Percentiles rank a stretch among this genome's conserved stretches.
These are phyloP conservation scores for Desmodesmus armatus DNA, from an alignment of 139 green algal genomes.

Conservation along the genomic window DNA sequence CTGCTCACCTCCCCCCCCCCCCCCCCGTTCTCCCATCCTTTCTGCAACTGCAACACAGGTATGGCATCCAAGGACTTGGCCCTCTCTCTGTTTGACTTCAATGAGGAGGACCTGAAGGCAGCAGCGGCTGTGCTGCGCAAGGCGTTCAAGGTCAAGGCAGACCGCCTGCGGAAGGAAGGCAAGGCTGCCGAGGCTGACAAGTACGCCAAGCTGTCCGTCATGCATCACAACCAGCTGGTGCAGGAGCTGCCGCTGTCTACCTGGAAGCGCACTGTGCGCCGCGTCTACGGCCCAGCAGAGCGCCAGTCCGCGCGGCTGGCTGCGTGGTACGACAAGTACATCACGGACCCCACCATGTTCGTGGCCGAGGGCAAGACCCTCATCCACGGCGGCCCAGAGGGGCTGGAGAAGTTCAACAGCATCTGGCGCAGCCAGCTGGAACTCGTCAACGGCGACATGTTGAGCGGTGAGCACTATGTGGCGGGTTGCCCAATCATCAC, in stretches of 20 bases:
- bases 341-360: not conserved
- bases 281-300: slow-evolving; percentile 2
- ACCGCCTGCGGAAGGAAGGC: not conserved
- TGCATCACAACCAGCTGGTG: not conserved
- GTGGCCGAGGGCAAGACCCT: slow-evolving; percentile 19
- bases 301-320: not conserved
- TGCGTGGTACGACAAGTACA: not conserved
- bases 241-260: slow-evolving; percentile 23
- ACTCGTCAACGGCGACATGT: slow-evolving; percentile 1
- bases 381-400: not conserved
- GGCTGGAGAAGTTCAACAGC: slow-evolving; percentile 9
- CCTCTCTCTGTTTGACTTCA: not conserved
- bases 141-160: not conserved
- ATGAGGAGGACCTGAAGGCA: not conserved
- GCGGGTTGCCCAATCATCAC: too few species aligned
- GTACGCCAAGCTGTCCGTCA: not conserved
- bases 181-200: not conserved
- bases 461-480: slow-evolving; percentile 20
- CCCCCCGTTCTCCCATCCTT: not conserved
- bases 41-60: not conserved
- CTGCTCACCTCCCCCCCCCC: not conserved
- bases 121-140: not conserved
- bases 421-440: slow-evolving; percentile 14
- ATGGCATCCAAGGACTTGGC: not conserved
- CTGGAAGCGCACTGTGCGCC: slow-evolving; percentile 23